These are phyloP conservation scores for Ophiobolus disseminans DNA, from an alignment of 2,329 filamentous ascomycete species.

Conservation along the genomic window DNA sequence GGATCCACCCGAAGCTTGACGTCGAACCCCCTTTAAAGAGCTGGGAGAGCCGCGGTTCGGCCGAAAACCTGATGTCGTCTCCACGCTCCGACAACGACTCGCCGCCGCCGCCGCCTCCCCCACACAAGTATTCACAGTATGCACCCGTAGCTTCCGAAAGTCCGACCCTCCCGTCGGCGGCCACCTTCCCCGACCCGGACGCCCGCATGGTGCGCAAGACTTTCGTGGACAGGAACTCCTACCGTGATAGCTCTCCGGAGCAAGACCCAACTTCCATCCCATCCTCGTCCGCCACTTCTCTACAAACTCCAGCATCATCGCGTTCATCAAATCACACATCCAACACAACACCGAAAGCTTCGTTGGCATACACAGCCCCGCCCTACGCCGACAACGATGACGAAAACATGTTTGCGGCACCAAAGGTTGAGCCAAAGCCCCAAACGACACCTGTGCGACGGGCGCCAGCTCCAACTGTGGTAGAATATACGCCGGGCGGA, in stretches of 20 bases:
- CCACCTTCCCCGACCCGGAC: constrained; percentile 38
- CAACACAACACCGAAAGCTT: constrained; percentile 39
- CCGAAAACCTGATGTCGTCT: constrained; percentile 59
- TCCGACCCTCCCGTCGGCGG: constrained; percentile 33
- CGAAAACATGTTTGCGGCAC: constrained; percentile 41
- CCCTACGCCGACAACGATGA: constrained; percentile 32
- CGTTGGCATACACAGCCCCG: constrained; percentile 25
- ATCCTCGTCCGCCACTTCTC: constrained; percentile 40
- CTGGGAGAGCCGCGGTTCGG: constrained; percentile 60
- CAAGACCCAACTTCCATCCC: constrained; percentile 32
- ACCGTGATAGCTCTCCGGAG: constrained; percentile 32
- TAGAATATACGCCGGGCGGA: constrained; percentile 19
- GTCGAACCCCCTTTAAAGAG: constrained; percentile 60
- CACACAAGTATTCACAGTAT: constrained; percentile 44
- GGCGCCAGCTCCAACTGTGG: constrained; percentile 10
- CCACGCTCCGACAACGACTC: constrained; percentile 46
- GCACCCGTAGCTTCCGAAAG: constrained; percentile 44
- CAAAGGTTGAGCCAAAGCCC: constrained; percentile 17
- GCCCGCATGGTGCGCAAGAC: constrained; percentile 38
- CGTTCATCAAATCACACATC: constrained; percentile 41
- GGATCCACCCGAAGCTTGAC: constrained; percentile 52
- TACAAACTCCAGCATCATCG: constrained; percentile 43
- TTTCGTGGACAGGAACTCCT: constrained; percentile 29
- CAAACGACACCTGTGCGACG: constrained; percentile 9
- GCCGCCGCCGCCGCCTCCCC: constrained; percentile 42